These are phyloP conservation scores for Paratinospora sagittata DNA, from an alignment of 164 flowering plant species.

Conservation along the genomic window DNA sequence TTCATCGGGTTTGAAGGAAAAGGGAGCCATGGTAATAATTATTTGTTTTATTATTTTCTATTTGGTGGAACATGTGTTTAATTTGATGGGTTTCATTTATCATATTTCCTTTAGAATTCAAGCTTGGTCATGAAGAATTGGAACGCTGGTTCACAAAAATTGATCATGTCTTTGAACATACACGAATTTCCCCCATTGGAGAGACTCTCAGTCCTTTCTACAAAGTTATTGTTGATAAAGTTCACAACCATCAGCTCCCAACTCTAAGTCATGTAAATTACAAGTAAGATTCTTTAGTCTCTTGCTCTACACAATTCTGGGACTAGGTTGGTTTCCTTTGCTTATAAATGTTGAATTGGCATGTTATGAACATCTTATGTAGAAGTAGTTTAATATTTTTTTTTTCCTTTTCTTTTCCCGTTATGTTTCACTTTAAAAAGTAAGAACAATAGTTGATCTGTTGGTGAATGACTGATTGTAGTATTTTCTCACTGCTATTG, in stretches of 20 bases:
- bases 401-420: background rate
- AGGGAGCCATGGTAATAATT: slow-evolving; percentile 73
- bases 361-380: background rate
- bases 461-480: too few species aligned
- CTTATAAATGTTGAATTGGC: background rate
- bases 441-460: too few species aligned
- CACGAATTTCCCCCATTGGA: slow-evolving; percentile 69
- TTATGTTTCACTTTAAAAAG: too few species aligned
- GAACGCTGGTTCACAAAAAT: slow-evolving; percentile 95
- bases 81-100: slow-evolving; percentile 1
- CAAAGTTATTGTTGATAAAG: slow-evolving; percentile 53
- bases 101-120: slow-evolving; percentile 44
- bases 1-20: slow-evolving; percentile 97
- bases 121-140: slow-evolving; percentile 73
- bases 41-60: background rate
- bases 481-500: background rate
- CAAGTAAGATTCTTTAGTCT: slow-evolving; percentile 49
- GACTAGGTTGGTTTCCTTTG: background rate
- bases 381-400: background rate
- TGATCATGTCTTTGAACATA: slow-evolving; percentile 89
- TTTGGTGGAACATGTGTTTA: background rate
- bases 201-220: slow-evolving; percentile 72
- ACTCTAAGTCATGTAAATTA: slow-evolving; percentile 65
- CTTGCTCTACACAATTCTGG: slow-evolving; percentile 1
- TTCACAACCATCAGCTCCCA: slow-evolving; percentile 66